Evolutionary conservation across 164 flowering plant species (phyloP), one percentile per base, ranked within the genome.

Genomic region (Chimonanthus praecox): DNA sequence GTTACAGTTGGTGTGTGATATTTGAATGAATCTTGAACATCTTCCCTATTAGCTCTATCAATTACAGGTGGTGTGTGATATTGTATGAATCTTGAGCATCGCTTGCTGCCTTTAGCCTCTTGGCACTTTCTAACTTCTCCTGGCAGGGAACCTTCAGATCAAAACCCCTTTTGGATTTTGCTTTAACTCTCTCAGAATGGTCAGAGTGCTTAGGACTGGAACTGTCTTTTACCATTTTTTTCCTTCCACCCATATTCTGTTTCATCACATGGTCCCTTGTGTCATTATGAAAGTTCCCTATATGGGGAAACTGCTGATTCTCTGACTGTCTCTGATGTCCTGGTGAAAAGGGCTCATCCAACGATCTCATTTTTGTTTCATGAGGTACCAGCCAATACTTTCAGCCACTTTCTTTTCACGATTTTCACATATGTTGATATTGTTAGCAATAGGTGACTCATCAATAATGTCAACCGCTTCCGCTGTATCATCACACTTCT

Each of bases 131-230:
- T 73, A 87, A 58, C 65, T 78, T 85, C 77, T 82, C 88, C 78
- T 84, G 81, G 7, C 58, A 71, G 65, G 75, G 78, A 51, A n/a
- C 16, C 16, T 75, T 80, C 46, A 49, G 20, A 69, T 86, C 88
- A 73, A 80, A 75, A 49, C 72, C 82, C 72, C 84, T 88, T 78
- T 85, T 91, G 70, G 84, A 75, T 71, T 85, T 91, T n/a, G 81
- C 68, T 82, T 78, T 82, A 48, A 18, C 71, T 74, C 77, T 83
- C 68, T 81, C 84, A 49, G 72, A 71, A 67, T 73, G 80, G 66
- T 83, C 87, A 75, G 82, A 76, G 64, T 80, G 84, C 68, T 82
- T 89, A 73, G 68, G 79, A 73, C 74, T 67, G 43, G 70, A 73
- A 66, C 70, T 76, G 74, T 75, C 84, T 73, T 73, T 82, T 18